Conservation (phyloP, 805 yeast genomes). For the Candida wancherniae region DNA sequence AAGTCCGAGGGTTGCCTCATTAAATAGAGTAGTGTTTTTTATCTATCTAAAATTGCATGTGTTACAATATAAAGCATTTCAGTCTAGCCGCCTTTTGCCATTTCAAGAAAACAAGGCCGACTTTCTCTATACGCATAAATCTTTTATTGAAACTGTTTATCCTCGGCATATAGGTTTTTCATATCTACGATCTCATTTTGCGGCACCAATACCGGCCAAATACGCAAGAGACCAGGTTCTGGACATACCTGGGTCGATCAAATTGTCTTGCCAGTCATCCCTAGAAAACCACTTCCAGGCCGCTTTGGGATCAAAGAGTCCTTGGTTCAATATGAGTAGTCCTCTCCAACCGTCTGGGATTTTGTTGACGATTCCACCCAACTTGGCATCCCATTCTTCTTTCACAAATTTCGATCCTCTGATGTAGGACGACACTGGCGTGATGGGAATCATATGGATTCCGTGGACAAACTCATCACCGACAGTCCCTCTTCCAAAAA, state of each 20-base stretch:
- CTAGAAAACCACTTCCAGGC: constrained; percentile 45
- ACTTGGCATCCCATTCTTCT: constrained; percentile 59
- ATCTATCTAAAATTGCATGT: no score
- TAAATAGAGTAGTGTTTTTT: no score
- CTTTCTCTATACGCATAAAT: no score
- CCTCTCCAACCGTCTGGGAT: constrained; percentile 72
- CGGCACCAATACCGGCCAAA: constrained; percentile 48
- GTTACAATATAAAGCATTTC: no score
- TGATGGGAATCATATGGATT: constrained; percentile 72
- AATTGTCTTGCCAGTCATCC: constrained; percentile 45
- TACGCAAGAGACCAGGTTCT: constrained; percentile 82
- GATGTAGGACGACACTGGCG: constrained; percentile 60
- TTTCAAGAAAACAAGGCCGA: no score
- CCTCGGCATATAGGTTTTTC: no score
- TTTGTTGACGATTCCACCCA: constrained; percentile 39
- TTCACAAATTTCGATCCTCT: constrained; percentile 49
- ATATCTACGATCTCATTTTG: no score
- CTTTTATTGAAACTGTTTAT: no score
- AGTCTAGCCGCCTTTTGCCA: no score
- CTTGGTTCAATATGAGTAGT: constrained; percentile 65
- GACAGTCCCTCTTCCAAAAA: constrained; percentile 61
- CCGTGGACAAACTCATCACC: constrained; percentile 67
- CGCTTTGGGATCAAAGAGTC: constrained; percentile 61
- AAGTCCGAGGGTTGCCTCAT: no score
- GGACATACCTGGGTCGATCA: constrained; percentile 81